These are phyloP conservation scores for Tulasnella calospora DNA, from an alignment of 768 basidiomycete species.

Conservation along the genomic window DNA sequence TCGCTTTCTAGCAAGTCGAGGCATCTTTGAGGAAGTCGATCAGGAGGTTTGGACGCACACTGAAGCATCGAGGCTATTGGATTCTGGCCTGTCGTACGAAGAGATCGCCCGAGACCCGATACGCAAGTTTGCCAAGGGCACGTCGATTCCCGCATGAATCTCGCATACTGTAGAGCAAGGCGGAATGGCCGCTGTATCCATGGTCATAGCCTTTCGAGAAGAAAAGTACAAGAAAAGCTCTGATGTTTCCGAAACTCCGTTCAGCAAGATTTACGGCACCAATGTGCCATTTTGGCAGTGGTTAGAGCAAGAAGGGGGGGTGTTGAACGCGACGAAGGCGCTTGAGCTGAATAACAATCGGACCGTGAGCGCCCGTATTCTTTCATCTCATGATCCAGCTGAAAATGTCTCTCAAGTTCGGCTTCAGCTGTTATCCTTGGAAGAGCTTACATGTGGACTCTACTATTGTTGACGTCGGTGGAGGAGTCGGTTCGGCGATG, in stretches of 20 bases:
- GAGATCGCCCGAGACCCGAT: not conserved
- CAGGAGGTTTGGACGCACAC: constrained; percentile 12
- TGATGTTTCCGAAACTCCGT: not conserved
- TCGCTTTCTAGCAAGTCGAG: not conserved
- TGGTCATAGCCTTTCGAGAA: not conserved
- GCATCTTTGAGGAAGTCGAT: not conserved
- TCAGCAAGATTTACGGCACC: not conserved
- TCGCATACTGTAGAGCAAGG: not conserved
- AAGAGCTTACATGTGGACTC: not conserved
- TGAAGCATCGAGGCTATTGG: not conserved
- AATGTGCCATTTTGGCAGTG: not conserved
- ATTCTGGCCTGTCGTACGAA: not conserved
- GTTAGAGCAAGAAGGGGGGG: not conserved
- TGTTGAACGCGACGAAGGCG: not conserved
- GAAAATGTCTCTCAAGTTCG: not conserved
- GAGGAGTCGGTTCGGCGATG: not conserved
- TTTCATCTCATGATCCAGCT: not conserved
- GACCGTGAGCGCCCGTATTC: not conserved
- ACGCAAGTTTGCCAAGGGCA: not conserved
- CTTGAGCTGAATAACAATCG: not conserved
- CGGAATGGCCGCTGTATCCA: not conserved
- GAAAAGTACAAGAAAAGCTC: not conserved
- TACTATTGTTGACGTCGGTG: constrained; percentile 11
- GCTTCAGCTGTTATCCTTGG: not conserved
- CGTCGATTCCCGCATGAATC: not conserved